Evolutionary conservation across 2,329 filamentous ascomycete genomes (phyloP).

Genomic region (Ploettnerulaceae sp.): DNA sequence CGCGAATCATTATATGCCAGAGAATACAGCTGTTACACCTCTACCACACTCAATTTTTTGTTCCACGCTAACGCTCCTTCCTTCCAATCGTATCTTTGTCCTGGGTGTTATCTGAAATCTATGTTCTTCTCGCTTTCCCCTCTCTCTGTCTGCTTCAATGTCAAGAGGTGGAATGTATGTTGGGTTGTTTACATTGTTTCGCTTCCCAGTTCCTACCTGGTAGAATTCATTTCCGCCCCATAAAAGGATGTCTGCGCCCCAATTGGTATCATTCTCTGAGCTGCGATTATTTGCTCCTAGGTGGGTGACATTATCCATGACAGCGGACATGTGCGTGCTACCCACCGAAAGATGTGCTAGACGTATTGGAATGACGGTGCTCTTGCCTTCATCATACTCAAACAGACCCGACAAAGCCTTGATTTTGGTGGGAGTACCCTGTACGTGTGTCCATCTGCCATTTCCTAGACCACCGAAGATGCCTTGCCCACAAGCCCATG

Average conservation of each 20-base stretch:
- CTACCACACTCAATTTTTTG: slow-evolving; percentile 86
- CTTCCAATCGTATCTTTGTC: slow-evolving; percentile 63
- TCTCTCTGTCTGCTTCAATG: slow-evolving; percentile 53
- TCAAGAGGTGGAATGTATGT: slow-evolving; percentile 77
- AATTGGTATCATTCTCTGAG: slow-evolving; percentile 70
- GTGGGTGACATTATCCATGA: slow-evolving; percentile 76
- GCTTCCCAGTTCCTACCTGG: slow-evolving; percentile 86
- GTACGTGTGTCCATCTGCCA: slow-evolving; percentile 84
- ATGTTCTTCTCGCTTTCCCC: slow-evolving; percentile 61
- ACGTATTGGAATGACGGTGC: slow-evolving; percentile 70
- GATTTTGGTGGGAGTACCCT: slow-evolving; percentile 71
- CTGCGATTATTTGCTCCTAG: slow-evolving; percentile 42
- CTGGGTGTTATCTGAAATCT: slow-evolving; percentile 77
- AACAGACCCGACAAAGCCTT: slow-evolving; percentile 77
- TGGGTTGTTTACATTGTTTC: slow-evolving; percentile 73
- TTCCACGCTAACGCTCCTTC: slow-evolving; percentile 70
- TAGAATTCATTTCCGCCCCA: slow-evolving; percentile 95
- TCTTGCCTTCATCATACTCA: slow-evolving; percentile 76
- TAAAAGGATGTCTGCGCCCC: slow-evolving; percentile 82
- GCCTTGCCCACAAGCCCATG: slow-evolving; percentile 83
- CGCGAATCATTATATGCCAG: slow-evolving; percentile 37
- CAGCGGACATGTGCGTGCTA: slow-evolving; percentile 72
- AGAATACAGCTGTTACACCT: slow-evolving; percentile 79
- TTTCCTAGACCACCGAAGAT: slow-evolving; percentile 80
- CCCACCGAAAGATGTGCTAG: slow-evolving; percentile 70